Base-by-base conservation (phyloP, 306 rosid species). In the Pachyrhizus erosus region DNA sequence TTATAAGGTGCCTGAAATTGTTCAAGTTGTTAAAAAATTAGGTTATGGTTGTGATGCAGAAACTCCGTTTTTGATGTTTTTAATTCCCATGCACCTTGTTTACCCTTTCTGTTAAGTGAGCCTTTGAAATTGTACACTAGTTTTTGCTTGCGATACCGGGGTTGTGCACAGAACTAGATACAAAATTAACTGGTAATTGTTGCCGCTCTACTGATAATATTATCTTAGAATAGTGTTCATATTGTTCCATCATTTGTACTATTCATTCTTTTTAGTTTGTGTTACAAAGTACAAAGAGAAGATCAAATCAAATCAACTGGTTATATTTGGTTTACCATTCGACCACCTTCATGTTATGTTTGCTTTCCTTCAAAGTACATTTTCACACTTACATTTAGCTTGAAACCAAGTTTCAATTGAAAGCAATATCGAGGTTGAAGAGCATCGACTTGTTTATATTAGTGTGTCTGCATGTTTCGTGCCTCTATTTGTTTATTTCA, bases 401-500 rank as follows among this genome's bases (percentile, higher is more conserved):
- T 48, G 58, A n/a, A n/a, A n/a, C n/a, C n/a, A n/a, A n/a, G n/a
- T n/a, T n/a, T n/a, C n/a, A n/a, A n/a, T n/a, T n/a, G n/a, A n/a
- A n/a, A n/a, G n/a, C n/a, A n/a, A n/a, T n/a, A n/a, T n/a, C n/a
- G n/a, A n/a, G n/a, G n/a, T n/a, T n/a, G 60, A 45, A n/a, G 45
- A 58, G 29, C 6, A 46, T 83, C 7, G 2, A 29, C 27, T 76
- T 77, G 69, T 61, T 70, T 69, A 9, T 61, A 5, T 61, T n/a
- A 27, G 1, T 23, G 23, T 61, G 1, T 23, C 17, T 61, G 62
- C 49, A 20, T 78, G 48, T 65, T 64, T 66, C 2, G 45, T 43
- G 58, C 21, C 57, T 73, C 57, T 17, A 31, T 79, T 2, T 66
- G 27, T 82, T 67, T 55, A 23, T 40, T 65, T 67, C 23, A 48